Conservation (phyloP, 139 green algal species). For the Asterochloris sp. region DNA sequence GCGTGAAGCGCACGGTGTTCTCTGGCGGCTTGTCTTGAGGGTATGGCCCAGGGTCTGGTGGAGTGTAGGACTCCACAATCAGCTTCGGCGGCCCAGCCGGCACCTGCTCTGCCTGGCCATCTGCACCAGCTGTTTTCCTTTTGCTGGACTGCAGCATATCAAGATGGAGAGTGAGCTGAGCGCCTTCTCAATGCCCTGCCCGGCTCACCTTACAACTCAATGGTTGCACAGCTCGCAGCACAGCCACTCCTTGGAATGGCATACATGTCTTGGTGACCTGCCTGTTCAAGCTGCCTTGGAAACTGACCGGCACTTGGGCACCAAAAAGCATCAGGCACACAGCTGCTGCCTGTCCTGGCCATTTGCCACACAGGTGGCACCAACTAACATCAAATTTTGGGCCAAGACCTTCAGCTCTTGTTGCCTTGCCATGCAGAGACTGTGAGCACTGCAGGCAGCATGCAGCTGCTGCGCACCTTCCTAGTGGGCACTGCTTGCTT, state of each 20-base stretch:
- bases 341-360: too few species aligned
- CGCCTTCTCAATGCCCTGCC: too few species aligned
- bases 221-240: neutral
- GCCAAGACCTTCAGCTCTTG: neutral
- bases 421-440: neutral
- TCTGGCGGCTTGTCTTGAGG: slow-evolving; percentile 71
- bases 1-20: slow-evolving; percentile 94
- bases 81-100: slow-evolving; percentile 32
- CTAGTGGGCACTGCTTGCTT: neutral
- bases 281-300: too few species aligned
- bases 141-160: slow-evolving; percentile 10
- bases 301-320: too few species aligned
- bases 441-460: neutral
- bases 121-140: slow-evolving; percentile 27
- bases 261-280: too few species aligned
- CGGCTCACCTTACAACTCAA: too few species aligned
- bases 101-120: neutral
- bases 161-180: neutral
- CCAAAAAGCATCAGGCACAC: too few species aligned
- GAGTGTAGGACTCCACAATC: slow-evolving; percentile 72
- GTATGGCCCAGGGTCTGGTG: slow-evolving; percentile 84
- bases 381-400: neutral
- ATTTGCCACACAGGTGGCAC: neutral
- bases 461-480: neutral
- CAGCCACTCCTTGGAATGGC: neutral